Base-by-base conservation (phyloP, 805 yeast genomes). In the Metschnikowia kofuensis region DNA sequence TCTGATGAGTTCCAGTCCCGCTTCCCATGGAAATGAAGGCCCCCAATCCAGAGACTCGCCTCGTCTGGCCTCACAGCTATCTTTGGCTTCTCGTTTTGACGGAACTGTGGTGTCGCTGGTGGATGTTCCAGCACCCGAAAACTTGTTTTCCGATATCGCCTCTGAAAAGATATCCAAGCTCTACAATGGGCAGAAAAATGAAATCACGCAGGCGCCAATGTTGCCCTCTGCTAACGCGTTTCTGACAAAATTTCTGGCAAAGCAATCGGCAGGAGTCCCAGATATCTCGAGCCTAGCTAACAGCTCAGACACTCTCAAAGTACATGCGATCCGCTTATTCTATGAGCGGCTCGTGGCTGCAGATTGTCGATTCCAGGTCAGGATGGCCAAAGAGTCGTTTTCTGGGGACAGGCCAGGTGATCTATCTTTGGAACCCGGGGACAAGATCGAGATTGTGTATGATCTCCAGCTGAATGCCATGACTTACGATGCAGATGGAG, bases 391-490 rank as follows among this genome's bases (percentile, higher is more conserved):
- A 40, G 47, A 54, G 47, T 63, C 57, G 47, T 72, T 69, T 47
- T 50, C 48, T 7, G 76, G 75, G 1, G 54, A 42, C 14, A 60
- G 65, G 44, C 63, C 72, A 0, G 77, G 76, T 2, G 76, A 72
- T 44, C 61, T 72, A 38, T 60, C 74, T 4, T 67, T 72, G 44
- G 50, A 60, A 6, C 49, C 57, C 35, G 74, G 72, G 30, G 74
- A 72, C 37, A 38, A 47, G 12, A 55, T 72, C 16, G 70, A 66
- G 52, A 58, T 71, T 15, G 34, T 71, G 10, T 62, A 64, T 41
- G 68, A 68, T 38, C 64, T 71, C 44, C 68, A 69, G 47, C 40
- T 47, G 34, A 55, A 56, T 14, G 52, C 56, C 45, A 52, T 63
- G 9, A 53, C 61, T 13, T 61, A 59, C 44, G 56, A 44, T 40